phyloP scores from a whole-genome alignment of 2,329 filamentous ascomycete species.

The Aspergillus flavus region DNA sequence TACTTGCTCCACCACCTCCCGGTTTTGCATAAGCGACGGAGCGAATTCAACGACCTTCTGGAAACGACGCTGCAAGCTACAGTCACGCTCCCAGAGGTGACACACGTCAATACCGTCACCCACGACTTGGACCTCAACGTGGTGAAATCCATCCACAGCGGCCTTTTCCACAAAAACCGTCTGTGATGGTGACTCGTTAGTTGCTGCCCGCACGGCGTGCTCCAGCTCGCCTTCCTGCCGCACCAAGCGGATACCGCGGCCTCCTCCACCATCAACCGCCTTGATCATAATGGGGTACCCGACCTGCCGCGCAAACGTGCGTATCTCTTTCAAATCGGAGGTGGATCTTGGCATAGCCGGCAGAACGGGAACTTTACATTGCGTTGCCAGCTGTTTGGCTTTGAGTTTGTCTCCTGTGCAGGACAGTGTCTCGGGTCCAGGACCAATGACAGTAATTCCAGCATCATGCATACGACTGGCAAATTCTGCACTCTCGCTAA shows the following conservation, averaged over 20 bases:
- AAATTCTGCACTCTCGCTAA: constrained; percentile 59
- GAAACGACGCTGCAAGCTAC: constrained; percentile 62
- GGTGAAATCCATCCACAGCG: constrained; percentile 62
- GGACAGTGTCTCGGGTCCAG: constrained; percentile 59
- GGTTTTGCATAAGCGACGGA: constrained; percentile 53
- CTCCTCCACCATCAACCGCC: constrained; percentile 66
- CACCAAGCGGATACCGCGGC: constrained; percentile 61
- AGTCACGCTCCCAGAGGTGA: constrained; percentile 64
- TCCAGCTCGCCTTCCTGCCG: constrained; percentile 47
- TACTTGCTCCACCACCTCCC: constrained; percentile 51
- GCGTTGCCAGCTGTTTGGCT: constrained; percentile 54
- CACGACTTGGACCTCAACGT: constrained; percentile 64
- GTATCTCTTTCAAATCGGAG: constrained; percentile 45
- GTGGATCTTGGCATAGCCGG: constrained; percentile 52
- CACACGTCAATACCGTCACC: constrained; percentile 57
- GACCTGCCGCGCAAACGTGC: constrained; percentile 60
- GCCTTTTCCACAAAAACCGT: constrained; percentile 64
- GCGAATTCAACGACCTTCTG: constrained; percentile 65
- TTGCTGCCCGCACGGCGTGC: constrained; percentile 52
- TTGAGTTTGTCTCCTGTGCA: constrained; percentile 60
- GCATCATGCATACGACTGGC: constrained; percentile 52
- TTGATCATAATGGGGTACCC: constrained; percentile 64
- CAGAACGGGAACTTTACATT: constrained; percentile 56
- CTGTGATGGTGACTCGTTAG: constrained; percentile 61
- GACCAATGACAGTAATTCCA: constrained; percentile 55